Base-by-base conservation (phyloP, 2,329 filamentous ascomycete genomes). In the Ilyonectria sp. region DNA sequence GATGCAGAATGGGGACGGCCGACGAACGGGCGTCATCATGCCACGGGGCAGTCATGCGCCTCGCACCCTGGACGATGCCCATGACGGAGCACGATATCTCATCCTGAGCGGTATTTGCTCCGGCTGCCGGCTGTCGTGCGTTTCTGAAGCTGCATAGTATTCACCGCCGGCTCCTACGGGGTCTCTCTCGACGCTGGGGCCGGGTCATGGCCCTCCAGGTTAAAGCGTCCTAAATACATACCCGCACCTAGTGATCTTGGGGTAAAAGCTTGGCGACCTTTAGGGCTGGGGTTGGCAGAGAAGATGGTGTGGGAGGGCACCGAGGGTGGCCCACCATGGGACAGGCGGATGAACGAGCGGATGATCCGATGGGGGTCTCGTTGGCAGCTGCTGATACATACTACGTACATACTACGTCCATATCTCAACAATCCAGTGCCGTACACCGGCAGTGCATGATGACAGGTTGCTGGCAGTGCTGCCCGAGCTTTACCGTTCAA, bases 261-360 rank as follows among this genome's bases (percentile, higher is more conserved):
- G 49, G 43, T 31, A 43, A 60, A 59, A 62, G 54, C 64, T 67
- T 67, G 64, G 64, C 64, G 21, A 33, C n/a, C 31, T 47, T 47
- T 56, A 67, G 59, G 54, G 64, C 64, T 67, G 59, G 60, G 55
- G 55, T 44, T 49, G 49, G 53, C 53, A 44, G 47, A 54, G 23
- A 46, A 40, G 9, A 29, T 50, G 40, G 35, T 37, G 47, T 55
- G 35, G 60, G 44, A 50, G 53, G 46, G 33, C 23, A 44, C 29
- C 29, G n/a, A 37, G 17, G n/a, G 46, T 29, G 56, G 37, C 33
- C 55, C 55, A 60, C 62, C 56, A 17, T 43, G 40, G n/a, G 8
- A 43, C n/a, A 43, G 40, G 8, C 40, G 17, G 40, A n/a, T n/a
- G 47, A 50, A n/a, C 47, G 47, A 13, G 10, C 23, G 46, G 47